Conservation (phyloP, 2,329 filamentous ascomycete genomes). For the Cercospora sojina region DNA sequence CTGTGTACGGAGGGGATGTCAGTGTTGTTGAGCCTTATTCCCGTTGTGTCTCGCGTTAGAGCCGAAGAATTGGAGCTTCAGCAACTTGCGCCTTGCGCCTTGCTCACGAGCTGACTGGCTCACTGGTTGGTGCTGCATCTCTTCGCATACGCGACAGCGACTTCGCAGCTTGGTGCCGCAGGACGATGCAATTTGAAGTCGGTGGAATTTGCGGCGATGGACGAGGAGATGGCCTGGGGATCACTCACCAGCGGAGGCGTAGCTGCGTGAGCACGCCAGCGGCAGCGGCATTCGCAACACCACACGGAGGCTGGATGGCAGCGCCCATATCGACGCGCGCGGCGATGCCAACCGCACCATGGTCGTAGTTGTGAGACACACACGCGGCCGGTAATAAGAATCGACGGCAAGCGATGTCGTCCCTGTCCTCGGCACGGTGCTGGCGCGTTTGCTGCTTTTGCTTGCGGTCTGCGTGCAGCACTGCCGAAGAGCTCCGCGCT, state of each 20-base stretch:
- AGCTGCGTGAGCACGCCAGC: constrained; percentile 18
- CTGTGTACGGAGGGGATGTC: background rate
- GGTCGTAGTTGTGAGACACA: background rate
- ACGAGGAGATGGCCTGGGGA: background rate
- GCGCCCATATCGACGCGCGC: constrained; percentile 19
- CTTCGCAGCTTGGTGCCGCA: background rate
- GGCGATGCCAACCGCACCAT: constrained; percentile 23
- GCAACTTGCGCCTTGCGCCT: background rate
- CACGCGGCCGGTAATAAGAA: background rate
- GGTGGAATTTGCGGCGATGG: background rate
- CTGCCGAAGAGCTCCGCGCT: background rate
- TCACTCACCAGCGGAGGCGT: constrained; percentile 27
- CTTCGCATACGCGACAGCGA: background rate
- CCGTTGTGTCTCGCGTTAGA: background rate
- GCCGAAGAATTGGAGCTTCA: constrained; percentile 7
- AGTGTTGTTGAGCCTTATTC: background rate
- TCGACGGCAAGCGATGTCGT: constrained; percentile 1
- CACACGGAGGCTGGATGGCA: constrained; percentile 24
- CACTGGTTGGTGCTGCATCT: background rate
- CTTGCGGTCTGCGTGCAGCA: background rate
- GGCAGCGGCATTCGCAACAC: constrained; percentile 26
- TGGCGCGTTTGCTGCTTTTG: background rate
- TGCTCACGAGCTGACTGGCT: background rate
- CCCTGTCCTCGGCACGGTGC: background rate
- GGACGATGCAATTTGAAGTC: background rate